phyloP scores from a whole-genome alignment of 2,329 filamentous ascomycete genomes.

The Fusarium equiseti region DNA sequence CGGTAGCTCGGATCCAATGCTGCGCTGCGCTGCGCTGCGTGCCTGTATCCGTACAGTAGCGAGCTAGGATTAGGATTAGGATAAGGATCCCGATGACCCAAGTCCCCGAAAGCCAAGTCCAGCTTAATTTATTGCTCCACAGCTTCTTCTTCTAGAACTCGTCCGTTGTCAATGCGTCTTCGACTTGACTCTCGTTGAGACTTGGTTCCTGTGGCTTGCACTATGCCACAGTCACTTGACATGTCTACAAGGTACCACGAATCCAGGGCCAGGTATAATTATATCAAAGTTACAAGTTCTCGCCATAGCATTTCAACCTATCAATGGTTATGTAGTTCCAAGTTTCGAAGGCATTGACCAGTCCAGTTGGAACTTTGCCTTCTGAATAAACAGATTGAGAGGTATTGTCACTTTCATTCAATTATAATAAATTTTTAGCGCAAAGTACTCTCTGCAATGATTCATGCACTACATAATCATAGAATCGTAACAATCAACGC shows the following conservation, averaged over 20 bases:
- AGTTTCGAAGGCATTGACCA: too few species aligned
- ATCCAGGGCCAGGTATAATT: background rate
- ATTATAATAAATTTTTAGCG: background rate
- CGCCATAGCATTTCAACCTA: background rate
- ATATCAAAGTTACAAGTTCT: background rate
- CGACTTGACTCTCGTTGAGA: background rate
- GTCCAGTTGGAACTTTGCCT: background rate
- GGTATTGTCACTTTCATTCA: background rate
- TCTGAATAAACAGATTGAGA: background rate
- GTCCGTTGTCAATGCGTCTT: slow-evolving; percentile 30
- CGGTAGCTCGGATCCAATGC: slow-evolving; percentile 42
- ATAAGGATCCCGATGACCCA: slow-evolving; percentile 26
- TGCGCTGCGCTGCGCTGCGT: slow-evolving; percentile 20
- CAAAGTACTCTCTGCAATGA: background rate
- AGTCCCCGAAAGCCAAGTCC: slow-evolving; percentile 39
- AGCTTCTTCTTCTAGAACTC: slow-evolving; percentile 35
- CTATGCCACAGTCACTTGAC: background rate
- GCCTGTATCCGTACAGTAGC: slow-evolving; percentile 13
- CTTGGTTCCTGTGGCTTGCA: slow-evolving; percentile 16
- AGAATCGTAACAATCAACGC: background rate
- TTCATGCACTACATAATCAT: background rate
- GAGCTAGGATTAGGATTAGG: slow-evolving; percentile 28
- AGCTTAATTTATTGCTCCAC: slow-evolving; percentile 32
- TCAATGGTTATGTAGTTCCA: background rate
- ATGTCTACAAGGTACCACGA: background rate